Evolutionary conservation across 495 filamentous ascomycete species (phyloP), one percentile per base, ranked within the genome.

Genomic region (Daldinia grandis): DNA sequence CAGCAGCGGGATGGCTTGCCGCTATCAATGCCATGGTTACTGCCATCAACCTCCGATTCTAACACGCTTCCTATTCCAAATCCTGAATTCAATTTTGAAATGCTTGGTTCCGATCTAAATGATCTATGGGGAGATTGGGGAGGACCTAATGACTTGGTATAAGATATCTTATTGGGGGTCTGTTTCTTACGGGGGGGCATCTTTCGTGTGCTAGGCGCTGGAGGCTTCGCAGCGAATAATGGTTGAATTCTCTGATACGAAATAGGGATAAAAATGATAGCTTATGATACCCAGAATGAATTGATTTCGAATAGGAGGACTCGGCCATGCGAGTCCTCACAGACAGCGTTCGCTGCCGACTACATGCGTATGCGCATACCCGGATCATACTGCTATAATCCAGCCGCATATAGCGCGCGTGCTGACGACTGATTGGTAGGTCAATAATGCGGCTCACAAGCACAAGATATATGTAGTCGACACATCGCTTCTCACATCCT

Each of bases 101-200:
- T 75, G 37, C 62, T 78, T 17, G 76, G 76, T 5, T 74, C 73
- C 12, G 73, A 78, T 38, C 47, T 78, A 15, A 78, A 75, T 44
- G 74, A 76, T 6, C 37, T 78, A 24, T 78, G 76, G 76, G 76
- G 74, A 15, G 75, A 77, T 47, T 78, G 73, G 73, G 64, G 64
- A 8, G 53, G 28, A 1, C 42, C 42, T 27, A 42, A 58, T 33
- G 75, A 74, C 14, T 70, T 72, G 44, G 10, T 51, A 15, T 77
- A 55, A 74, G 30, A 56, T 27, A 8, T 50, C 4, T 62, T 15
- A 15, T 30, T 37, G 7, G 7, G 6, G 28, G 25, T 10, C 17
- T 58, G 9, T 37, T 30, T 21, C 35, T 31, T 10, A 53, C n/a
- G 4, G 4, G 15, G n/a, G 14, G 6, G 21, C 47, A 3, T 12